These are phyloP conservation scores for Aspergillus awamori DNA, from an alignment of 2,329 filamentous ascomycete genomes.

Conservation along the genomic window DNA sequence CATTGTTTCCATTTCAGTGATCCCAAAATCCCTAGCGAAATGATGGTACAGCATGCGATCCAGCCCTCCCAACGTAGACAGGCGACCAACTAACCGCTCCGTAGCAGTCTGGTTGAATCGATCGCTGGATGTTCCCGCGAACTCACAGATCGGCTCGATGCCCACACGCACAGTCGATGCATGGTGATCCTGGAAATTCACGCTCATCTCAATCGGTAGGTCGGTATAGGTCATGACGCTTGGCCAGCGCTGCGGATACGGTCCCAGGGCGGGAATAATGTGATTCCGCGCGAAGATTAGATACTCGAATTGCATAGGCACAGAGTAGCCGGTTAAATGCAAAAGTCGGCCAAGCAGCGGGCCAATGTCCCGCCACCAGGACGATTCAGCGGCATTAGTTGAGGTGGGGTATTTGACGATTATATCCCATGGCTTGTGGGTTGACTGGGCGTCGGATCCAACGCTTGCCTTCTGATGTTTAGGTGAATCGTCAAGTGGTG, in stretches of 20 bases:
- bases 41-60: not conserved
- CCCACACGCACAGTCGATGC: not conserved
- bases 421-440: not conserved
- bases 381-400: not conserved
- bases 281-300: not conserved
- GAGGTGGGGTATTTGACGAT: not conserved
- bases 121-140: not conserved
- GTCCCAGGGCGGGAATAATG: not conserved
- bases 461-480: not conserved
- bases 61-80: not conserved
- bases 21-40: not conserved
- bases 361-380: not conserved
- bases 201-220: not conserved
- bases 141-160: not conserved
- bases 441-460: not conserved
- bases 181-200: not conserved
- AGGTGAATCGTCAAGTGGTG: not conserved
- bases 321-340: not conserved
- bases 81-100: not conserved
- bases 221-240: constrained; percentile 1
- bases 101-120: not conserved
- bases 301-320: not conserved
- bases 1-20: not conserved
- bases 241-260: not conserved
- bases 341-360: not conserved